These are phyloP conservation scores for Diaporthe longicolla DNA, from an alignment of 2,329 filamentous ascomycete genomes.

Conservation along the genomic window DNA sequence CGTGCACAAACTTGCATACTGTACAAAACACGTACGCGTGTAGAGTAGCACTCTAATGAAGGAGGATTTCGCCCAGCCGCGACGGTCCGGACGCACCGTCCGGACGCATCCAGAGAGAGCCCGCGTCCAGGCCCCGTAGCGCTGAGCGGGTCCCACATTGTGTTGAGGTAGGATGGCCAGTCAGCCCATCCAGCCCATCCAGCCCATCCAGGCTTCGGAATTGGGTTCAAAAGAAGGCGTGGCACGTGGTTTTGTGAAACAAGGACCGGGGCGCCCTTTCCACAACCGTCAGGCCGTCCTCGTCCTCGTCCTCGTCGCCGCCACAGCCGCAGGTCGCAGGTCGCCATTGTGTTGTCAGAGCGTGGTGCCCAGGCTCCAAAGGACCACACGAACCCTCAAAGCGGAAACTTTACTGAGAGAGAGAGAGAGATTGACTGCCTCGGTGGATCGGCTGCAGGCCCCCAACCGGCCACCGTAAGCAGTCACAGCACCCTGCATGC, in stretches of 20 bases:
- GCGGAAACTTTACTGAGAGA: slow-evolving; percentile 19
- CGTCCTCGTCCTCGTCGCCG: not conserved
- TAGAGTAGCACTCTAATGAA: not conserved
- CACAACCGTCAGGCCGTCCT: not conserved
- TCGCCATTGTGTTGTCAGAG: not conserved
- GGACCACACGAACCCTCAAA: not conserved
- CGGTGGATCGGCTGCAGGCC: slow-evolving; percentile 9
- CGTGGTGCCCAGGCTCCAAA: not conserved
- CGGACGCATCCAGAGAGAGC: too few relatives aligned
- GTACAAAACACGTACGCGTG: not conserved
- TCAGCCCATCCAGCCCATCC: too few relatives aligned
- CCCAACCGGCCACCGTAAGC: slow-evolving; percentile 9
- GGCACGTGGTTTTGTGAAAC: not conserved
- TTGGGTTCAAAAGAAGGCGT: not conserved
- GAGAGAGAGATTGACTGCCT: not conserved
- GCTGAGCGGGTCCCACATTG: slow-evolving; percentile 21
- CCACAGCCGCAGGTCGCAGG: not conserved
- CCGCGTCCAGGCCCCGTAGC: not conserved
- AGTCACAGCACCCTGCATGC: slow-evolving; percentile 16
- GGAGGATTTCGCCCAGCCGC: slow-evolving; percentile 28
- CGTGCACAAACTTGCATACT: slow-evolving; percentile 10
- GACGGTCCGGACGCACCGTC: slow-evolving; percentile 15
- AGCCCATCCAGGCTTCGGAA: not conserved
- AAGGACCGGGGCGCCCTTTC: not conserved
- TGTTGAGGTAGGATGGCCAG: not conserved